phyloP scores from a whole-genome alignment of 2,329 filamentous ascomycete species.

The Fusarium sp. region DNA sequence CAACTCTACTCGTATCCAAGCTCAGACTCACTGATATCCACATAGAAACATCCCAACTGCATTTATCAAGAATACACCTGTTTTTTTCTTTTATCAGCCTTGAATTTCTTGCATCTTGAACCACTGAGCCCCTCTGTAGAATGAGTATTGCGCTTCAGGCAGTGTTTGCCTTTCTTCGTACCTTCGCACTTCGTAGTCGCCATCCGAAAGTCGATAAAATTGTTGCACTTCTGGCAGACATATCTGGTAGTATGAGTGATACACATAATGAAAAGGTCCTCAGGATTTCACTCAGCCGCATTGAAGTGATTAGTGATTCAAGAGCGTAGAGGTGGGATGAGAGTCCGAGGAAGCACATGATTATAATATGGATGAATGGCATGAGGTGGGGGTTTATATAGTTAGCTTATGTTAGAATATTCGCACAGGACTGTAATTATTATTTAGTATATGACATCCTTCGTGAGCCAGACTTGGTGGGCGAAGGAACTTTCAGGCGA shows the following conservation, averaged over 20 bases:
- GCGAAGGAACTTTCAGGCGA: too few relatives aligned
- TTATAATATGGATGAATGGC: too few relatives aligned
- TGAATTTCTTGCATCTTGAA: not conserved
- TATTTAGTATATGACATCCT: too few relatives aligned
- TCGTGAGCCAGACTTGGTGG: too few relatives aligned
- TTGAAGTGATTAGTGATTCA: not conserved
- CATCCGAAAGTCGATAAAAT: not conserved
- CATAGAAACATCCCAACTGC: not conserved
- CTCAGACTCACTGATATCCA: not conserved
- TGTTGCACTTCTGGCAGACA: not conserved
- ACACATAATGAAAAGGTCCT: not conserved
- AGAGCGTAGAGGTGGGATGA: not conserved
- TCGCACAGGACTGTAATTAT: too few relatives aligned
- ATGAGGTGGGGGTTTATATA: not conserved
- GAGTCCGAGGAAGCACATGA: not conserved
- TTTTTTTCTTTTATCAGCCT: not conserved
- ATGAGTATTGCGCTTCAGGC: not conserved
- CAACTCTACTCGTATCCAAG: accelerated
- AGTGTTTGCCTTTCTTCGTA: not conserved
- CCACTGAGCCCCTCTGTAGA: too few relatives aligned
- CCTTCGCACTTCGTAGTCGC: not conserved
- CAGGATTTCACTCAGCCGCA: not conserved
- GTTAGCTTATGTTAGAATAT: too few relatives aligned
- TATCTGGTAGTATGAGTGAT: not conserved
- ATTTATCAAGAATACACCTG: not conserved